A percentile compares a stretch with the other conserved stretches of the same genome.
These are phyloP conservation scores for Agmasoma carcini DNA, from an alignment of 371 early-diverging fungal species.

Conservation along the genomic window DNA sequence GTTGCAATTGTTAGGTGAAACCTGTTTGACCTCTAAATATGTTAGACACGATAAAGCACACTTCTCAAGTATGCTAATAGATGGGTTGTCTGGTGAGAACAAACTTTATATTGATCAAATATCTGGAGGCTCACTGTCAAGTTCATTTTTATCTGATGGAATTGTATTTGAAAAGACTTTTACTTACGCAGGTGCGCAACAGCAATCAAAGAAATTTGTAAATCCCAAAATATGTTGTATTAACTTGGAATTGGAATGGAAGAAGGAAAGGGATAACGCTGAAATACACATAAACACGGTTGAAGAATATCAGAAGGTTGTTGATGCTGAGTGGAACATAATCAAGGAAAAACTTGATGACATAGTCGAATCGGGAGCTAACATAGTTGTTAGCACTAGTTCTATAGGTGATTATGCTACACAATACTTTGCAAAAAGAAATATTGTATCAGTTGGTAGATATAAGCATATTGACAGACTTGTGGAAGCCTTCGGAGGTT, in stretches of 20 bases:
- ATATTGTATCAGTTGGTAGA: slow-evolving; percentile 96
- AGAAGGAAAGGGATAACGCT: slow-evolving; percentile 98
- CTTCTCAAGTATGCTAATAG: slow-evolving; percentile 93
- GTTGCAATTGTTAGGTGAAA: slow-evolving; percentile 81
- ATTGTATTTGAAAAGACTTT: slow-evolving; percentile 99
- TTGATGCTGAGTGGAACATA: slow-evolving; percentile 97
- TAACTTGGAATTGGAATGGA: slow-evolving; percentile 94
- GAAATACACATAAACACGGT: slow-evolving; percentile 90
- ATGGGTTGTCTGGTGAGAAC: slow-evolving; percentile 75
- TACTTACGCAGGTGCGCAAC: slow-evolving; percentile 98
- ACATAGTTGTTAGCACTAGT: slow-evolving; percentile 89
- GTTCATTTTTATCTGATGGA: slow-evolving; percentile 81
- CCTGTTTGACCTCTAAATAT: slow-evolving; percentile 91
- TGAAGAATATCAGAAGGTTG: slow-evolving; percentile 88
- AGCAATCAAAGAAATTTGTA: slow-evolving; percentile 87
- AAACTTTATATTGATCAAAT: slow-evolving; percentile 58
- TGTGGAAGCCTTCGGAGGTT: slow-evolving; percentile 79
- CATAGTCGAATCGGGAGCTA: slow-evolving; percentile 86
- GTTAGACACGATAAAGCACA: slow-evolving; percentile 86
- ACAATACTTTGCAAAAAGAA: slow-evolving; percentile 97
- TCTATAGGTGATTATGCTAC: slow-evolving; percentile 99
- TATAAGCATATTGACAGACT: slow-evolving; percentile 85
- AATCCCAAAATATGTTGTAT: slow-evolving; percentile 79
- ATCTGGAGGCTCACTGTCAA: slow-evolving; percentile 88
- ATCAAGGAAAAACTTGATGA: slow-evolving; percentile 92